Evolutionary conservation across 2,329 filamentous ascomycete genomes (phyloP).

Genomic region (Elsinoe fawcettii): DNA sequence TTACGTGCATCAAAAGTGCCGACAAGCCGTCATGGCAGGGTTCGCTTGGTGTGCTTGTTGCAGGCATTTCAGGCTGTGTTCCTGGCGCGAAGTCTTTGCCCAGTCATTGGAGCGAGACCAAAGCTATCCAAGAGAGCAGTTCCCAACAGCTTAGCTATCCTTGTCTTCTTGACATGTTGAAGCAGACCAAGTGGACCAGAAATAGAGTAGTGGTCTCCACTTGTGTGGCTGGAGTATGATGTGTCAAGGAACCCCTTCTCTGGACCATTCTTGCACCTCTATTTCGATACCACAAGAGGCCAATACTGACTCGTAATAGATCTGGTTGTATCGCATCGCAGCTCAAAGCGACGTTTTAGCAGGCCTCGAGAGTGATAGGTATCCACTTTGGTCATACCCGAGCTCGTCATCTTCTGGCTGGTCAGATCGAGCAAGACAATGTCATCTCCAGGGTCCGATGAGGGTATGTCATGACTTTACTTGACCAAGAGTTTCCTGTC

Average conservation of each 20-base stretch:
- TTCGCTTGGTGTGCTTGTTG: background rate
- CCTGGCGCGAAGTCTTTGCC: background rate
- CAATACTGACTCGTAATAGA: background rate
- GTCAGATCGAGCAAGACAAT: background rate
- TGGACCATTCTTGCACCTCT: background rate
- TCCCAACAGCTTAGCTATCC: background rate
- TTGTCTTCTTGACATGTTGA: background rate
- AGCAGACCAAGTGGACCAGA: background rate
- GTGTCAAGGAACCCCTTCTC: background rate
- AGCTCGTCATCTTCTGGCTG: background rate
- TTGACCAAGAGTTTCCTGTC: background rate
- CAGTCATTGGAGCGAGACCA: background rate
- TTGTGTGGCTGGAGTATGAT: background rate
- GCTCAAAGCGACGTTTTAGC: background rate
- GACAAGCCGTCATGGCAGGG: background rate
- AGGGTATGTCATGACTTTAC: background rate
- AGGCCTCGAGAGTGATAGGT: background rate
- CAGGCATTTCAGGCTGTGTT: background rate
- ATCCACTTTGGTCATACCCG: background rate
- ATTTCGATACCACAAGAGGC: background rate
- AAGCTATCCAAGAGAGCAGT: background rate
- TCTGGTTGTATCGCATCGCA: background rate
- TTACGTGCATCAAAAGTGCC: background rate
- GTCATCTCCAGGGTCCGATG: background rate
- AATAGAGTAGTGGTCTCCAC: background rate